These are phyloP conservation scores for Fusarium transvaalense DNA, from an alignment of 2,329 filamentous ascomycete species.

Conservation along the genomic window DNA sequence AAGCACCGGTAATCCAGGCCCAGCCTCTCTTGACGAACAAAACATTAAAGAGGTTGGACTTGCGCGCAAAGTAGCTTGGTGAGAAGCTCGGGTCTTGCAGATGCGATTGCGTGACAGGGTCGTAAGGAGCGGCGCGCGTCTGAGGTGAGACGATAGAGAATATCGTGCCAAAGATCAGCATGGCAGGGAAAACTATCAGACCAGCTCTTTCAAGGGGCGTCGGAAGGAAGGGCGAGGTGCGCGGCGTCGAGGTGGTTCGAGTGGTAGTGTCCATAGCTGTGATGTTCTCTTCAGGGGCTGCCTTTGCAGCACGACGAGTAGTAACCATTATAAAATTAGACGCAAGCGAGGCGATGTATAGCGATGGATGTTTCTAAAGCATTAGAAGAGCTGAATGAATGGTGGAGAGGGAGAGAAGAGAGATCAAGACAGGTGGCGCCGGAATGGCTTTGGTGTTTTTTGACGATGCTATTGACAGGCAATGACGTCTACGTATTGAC, in stretches of 20 bases:
- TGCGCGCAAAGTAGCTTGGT: conserved; percentile 92
- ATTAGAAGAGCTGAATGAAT: conserved; percentile 9
- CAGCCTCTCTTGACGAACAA: conserved; percentile 96
- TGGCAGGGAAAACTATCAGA: conserved; percentile 78
- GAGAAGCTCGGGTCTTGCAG: conserved; percentile 65
- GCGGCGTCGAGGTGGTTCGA: conserved; percentile 46
- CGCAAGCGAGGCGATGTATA: not conserved
- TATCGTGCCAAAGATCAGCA: conserved; percentile 83
- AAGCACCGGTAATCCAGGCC: conserved; percentile 87
- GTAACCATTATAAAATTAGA: conserved; percentile 44
- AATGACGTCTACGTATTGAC: conserved; percentile 46
- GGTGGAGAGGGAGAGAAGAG: not conserved
- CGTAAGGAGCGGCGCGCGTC: conserved; percentile 74
- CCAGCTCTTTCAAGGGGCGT: conserved; percentile 75
- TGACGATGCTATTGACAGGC: conserved; percentile 27
- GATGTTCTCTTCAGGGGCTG: conserved; percentile 30
- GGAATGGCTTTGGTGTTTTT: conserved; percentile 27
- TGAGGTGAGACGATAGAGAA: conserved; percentile 83
- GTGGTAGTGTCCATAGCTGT: conserved; percentile 28
- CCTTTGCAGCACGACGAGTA: conserved; percentile 45
- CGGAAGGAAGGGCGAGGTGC: conserved; percentile 73
- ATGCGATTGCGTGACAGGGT: conserved; percentile 72
- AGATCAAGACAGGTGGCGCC: conserved; percentile 13
- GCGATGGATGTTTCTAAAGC: not conserved
- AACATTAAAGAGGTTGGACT: conserved; percentile 91